A percentile compares a stretch with the other conserved stretches of the same genome.
Evolutionary conservation across 495 filamentous ascomycete genomes (phyloP).

Genomic region (Penicillium paxilli): DNA sequence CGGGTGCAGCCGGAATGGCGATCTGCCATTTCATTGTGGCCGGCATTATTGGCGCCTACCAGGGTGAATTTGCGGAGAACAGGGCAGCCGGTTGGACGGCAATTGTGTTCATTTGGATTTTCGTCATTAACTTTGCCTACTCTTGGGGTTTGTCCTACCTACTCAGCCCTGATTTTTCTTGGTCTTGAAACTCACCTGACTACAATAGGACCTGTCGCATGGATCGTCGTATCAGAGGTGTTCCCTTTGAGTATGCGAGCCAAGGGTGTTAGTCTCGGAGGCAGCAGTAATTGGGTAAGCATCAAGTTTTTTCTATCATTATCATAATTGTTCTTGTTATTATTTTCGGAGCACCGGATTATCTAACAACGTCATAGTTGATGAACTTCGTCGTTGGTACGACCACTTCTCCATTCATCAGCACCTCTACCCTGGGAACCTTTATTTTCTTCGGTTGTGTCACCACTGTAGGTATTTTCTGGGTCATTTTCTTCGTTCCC

Average conservation of each 20-base stretch:
- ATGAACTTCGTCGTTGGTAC: slow-evolving; percentile 48
- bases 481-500: slow-evolving; percentile 53
- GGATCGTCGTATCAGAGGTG: slow-evolving; percentile 46
- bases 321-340: no score
- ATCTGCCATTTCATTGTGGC: slow-evolving; percentile 52
- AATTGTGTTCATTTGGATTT: slow-evolving; percentile 47
- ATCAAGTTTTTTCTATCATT: no score
- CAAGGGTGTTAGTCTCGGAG: slow-evolving; percentile 43
- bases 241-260: slow-evolving; percentile 48
- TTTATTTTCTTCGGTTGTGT: slow-evolving; percentile 51
- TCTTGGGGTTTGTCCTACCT: slow-evolving; percentile 35
- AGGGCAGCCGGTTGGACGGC: slow-evolving; percentile 40
- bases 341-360: neutral
- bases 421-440: slow-evolving; percentile 33
- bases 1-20: slow-evolving; percentile 72
- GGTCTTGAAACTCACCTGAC: neutral
- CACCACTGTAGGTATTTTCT: slow-evolving; percentile 47
- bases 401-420: slow-evolving; percentile 39
- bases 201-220: slow-evolving; percentile 41
- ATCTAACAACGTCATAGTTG: slow-evolving; percentile 40
- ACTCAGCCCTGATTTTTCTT: neutral
- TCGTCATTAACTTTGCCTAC: slow-evolving; percentile 45
- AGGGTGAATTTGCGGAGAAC: slow-evolving; percentile 27
- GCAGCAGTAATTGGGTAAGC: slow-evolving; percentile 44
- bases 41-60: slow-evolving; percentile 38